Base-by-base conservation (phyloP, 2,329 filamentous ascomycete species). In the Monilinia polystroma region DNA sequence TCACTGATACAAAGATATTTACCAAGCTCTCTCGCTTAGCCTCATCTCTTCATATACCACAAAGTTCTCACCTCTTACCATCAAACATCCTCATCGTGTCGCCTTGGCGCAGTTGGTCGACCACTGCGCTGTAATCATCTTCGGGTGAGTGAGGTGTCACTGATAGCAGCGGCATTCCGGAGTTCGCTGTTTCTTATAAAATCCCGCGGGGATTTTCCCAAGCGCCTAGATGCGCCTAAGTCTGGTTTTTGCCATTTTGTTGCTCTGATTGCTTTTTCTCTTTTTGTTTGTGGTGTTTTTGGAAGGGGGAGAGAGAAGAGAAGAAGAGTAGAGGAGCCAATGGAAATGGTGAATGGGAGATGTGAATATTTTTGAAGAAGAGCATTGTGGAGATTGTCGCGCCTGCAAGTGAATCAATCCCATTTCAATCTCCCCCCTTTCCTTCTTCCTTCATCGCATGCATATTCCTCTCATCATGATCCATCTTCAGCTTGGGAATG, bases 31-130 rank as follows among this genome's bases (percentile, higher is more conserved):
- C 45, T 49, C 45, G 45, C 45, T 49, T 49, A 49, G 7, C 7
- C 20, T n/a, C n/a, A 23, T 7, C 20, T n/a, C 4, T n/a, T 20
- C 18, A 47, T 49, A 23, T 49, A 49, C 10, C 18, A 7, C 2
- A 23, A 49, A 20, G 18, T 49, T 20, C 20, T n/a, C 45, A n/a
- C 1, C 20, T 20, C 45, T 11, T 5, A 35, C 45, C 20, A n/a
- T 49, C 45, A 49, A 49, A 49, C 45, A 49, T 49, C 45, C 45
- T 49, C 45, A 49, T 49, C 45, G 45, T n/a, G n/a, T 49, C 20
- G 45, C 45, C 45, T n/a, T n/a, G 45, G 45, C 45, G 20, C 45
- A 49, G 20, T 10, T 49, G 45, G 45, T 49, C 45, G n/a, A 10
- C 45, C 45, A 49, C 45, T n/a, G 45, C 45, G 45, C 45, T 49